Evolutionary conservation across 2,329 filamentous ascomycete species (phyloP), one percentile per base, ranked within the genome.

Genomic region (Polychaeton citri): DNA sequence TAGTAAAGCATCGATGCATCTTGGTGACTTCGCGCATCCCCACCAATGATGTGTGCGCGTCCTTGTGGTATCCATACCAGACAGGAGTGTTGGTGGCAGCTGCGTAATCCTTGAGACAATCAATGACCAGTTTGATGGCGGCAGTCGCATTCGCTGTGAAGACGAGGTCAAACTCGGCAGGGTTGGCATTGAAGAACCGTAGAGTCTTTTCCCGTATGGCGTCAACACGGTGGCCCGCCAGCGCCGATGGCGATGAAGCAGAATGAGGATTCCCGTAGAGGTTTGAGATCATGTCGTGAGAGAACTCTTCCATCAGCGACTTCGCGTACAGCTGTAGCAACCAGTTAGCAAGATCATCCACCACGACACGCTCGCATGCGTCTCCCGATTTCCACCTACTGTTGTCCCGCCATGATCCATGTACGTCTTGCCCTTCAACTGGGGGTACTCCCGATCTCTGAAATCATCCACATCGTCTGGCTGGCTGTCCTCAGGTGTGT

Each of bases 181-280:
- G 67, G 44, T 71, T 64, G 13, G 74, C 74, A 30, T 70, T 69
- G 41, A 79, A 68, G 52, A 77, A 76, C 3, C 54, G 51, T 9
- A 79, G 63, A 13, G 72, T 61, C 38, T 66, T 65, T 38, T 64
- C 58, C 10, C 74, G 64, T 6, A 75, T 61, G 17, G 65, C 60
- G 42, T 79, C 71, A 21, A 80, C 68, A 38, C 69, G 61, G 19
- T 70, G 63, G 4, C 73, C 73, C 1, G 72, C 69, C 15, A 71
- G 57, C 37, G 67, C 69, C 10, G 74, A 75, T 0, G 74, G 73
- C 12, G 65, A 61, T 24, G 74, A 76, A 43, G 72, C 66, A 1
- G 77, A 81, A 51, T 81, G 78, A 2, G 77, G 77, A 45, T 81
- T 81, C 8, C 76, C 76, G 46, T 77, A 76, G n/a, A 81, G 61